phyloP scores from a whole-genome alignment of 805 yeast genomes.

The Saccharomycopsis fodiens region DNA sequence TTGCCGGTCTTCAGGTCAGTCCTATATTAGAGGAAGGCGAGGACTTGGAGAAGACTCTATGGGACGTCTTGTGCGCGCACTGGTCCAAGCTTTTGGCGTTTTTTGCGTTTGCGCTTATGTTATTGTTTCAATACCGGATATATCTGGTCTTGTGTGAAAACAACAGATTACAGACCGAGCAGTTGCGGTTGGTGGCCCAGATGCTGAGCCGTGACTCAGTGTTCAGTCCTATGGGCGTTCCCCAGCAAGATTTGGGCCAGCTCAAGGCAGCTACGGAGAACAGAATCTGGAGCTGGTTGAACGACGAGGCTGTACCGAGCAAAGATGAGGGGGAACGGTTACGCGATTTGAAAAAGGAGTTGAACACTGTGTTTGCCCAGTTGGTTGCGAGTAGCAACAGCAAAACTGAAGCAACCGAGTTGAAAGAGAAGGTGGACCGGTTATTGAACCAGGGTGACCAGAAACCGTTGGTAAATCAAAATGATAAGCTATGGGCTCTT shows the following conservation, averaged over 20 bases:
- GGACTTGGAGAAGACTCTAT: slow-evolving; percentile 17
- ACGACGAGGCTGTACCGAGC: not conserved
- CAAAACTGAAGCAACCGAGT: not conserved
- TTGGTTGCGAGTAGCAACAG: not conserved
- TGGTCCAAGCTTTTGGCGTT: slow-evolving; percentile 5
- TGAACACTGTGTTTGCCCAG: not conserved
- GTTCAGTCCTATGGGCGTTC: not conserved
- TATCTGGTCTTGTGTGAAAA: slow-evolving; percentile 5
- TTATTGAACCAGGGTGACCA: not conserved
- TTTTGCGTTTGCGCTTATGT: not conserved
- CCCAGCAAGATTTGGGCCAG: not conserved
- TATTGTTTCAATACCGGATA: slow-evolving; percentile 7
- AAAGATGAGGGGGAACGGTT: not conserved
- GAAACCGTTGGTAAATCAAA: not conserved
- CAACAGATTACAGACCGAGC: slow-evolving; percentile 3
- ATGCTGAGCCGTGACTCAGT: slow-evolving; percentile 1
- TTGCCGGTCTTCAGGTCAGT: not conserved
- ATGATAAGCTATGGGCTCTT: not conserved
- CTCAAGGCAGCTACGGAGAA: slow-evolving; percentile 1
- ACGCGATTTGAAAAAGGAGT: slow-evolving; percentile 6
- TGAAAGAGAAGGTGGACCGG: not conserved
- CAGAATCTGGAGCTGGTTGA: slow-evolving; percentile 14
- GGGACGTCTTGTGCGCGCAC: slow-evolving; percentile 15
- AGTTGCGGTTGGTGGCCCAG: not conserved
- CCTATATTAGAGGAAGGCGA: slow-evolving; percentile 11